phyloP scores from a whole-genome alignment of 768 basidiomycete genomes.

The Pleurotus giganteus region DNA sequence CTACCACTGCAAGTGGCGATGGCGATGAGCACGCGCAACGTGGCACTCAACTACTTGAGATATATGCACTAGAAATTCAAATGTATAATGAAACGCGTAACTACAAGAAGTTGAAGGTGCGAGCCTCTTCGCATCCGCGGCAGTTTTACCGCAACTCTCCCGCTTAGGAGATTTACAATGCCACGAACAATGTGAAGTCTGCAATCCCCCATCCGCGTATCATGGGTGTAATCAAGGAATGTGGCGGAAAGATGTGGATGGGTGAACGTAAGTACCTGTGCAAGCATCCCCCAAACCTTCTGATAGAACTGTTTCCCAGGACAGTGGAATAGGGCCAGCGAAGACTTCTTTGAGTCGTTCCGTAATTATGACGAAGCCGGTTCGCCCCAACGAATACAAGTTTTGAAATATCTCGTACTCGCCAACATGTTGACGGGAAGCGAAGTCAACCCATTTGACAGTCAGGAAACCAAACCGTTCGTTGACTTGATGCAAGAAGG shows the following conservation, averaged over 20 bases:
- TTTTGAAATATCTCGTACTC: constrained; percentile 95
- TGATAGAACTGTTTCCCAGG: constrained; percentile 39
- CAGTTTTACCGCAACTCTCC: background rate
- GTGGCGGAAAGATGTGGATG: constrained; percentile 99
- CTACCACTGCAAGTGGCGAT: constrained; percentile 59
- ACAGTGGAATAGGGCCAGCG: constrained; percentile 95
- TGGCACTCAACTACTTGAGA: constrained; percentile 92
- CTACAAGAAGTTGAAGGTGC: constrained; percentile 91
- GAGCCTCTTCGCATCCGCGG: constrained; percentile 4
- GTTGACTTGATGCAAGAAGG: background rate
- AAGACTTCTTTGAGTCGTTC: constrained; percentile 99
- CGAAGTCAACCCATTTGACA: constrained; percentile 98
- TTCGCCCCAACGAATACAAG: constrained; percentile 94
- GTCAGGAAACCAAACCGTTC: constrained; percentile 99
- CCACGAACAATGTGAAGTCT: constrained; percentile 86
- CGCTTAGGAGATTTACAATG: constrained; percentile 92
- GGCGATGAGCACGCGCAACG: constrained; percentile 87
- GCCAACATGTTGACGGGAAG: constrained; percentile 98
- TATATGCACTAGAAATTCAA: constrained; percentile 97
- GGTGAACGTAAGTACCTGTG: constrained; percentile 71
- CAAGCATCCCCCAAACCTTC: background rate
- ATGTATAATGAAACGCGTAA: constrained; percentile 99
- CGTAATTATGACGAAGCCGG: constrained; percentile 98
- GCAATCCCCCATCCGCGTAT: constrained; percentile 98
- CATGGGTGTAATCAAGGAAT: constrained; percentile 99